Conservation (phyloP, 1,284 basidiomycete genomes). For the Marasmius oreades region DNA sequence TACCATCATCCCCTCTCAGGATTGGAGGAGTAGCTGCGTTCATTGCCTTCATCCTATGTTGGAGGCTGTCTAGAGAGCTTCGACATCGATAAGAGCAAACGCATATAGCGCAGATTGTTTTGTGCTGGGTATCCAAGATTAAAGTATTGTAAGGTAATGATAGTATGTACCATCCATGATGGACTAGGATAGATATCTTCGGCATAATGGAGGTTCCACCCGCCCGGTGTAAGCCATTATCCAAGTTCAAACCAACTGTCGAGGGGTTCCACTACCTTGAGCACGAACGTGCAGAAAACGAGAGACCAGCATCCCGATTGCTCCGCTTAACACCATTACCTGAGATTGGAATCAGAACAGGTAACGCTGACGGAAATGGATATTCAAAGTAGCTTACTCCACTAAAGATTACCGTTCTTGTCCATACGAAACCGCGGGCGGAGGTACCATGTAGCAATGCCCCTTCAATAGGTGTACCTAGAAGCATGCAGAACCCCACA, state of each 20-base stretch:
- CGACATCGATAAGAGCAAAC: constrained; percentile 36
- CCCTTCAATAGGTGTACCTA: constrained; percentile 48
- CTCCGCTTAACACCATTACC: constrained; percentile 24
- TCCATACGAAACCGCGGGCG: constrained; percentile 27
- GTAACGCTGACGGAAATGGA: not conserved
- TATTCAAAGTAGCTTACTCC: constrained; percentile 29
- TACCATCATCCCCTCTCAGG: constrained; percentile 31
- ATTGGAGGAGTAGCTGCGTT: constrained; percentile 72
- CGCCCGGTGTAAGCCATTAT: too few relatives aligned
- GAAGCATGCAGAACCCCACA: constrained; percentile 42
- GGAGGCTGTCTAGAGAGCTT: constrained; percentile 60
- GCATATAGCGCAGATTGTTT: not conserved
- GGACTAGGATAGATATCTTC: too few relatives aligned
- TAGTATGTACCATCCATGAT: too few relatives aligned
- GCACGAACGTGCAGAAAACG: constrained; percentile 23
- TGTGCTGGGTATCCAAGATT: not conserved
- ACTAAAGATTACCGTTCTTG: constrained; percentile 35
- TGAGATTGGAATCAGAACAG: constrained; percentile 4
- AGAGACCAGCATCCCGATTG: constrained; percentile 25
- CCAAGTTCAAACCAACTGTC: constrained; percentile 16
- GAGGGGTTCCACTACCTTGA: constrained; percentile 14
- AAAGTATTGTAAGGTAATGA: not conserved
- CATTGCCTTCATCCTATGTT: constrained; percentile 68
- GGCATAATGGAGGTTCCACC: too few relatives aligned
- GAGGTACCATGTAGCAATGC: constrained; percentile 28